Conservation (phyloP, 306 rosid species). For the Prinsepia uniflora region DNA sequence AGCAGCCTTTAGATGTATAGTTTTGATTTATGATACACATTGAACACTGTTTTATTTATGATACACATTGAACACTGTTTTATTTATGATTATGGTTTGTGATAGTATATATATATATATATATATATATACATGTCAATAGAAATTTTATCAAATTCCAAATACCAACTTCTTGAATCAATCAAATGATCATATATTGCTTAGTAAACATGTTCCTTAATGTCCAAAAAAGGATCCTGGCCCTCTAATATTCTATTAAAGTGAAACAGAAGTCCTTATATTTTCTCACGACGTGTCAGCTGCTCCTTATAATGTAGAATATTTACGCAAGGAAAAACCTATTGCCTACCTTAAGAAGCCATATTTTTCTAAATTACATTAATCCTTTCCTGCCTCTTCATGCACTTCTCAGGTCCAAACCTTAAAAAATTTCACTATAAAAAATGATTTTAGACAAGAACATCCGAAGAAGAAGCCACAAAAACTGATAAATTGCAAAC, state of each 20-base stretch:
- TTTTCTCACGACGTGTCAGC: background rate
- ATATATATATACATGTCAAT: too few species aligned
- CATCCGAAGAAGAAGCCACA: constrained; percentile 37
- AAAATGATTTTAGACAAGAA: constrained; percentile 30
- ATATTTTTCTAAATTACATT: constrained; percentile 12
- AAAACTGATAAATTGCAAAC: constrained; percentile 20
- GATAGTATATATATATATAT: background rate
- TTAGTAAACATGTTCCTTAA: constrained; percentile 14
- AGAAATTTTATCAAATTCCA: background rate
- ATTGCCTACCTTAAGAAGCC: constrained; percentile 29
- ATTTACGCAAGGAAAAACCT: constrained; percentile 17
- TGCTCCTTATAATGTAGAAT: background rate
- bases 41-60: background rate
- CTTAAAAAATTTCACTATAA: background rate
- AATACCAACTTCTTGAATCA: background rate
- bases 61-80: background rate
- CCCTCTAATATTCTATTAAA: background rate
- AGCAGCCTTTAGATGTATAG: constrained; percentile 50
- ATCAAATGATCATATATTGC: constrained; percentile 9
- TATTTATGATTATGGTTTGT: constrained; percentile 4
- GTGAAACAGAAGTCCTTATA: too few species aligned
- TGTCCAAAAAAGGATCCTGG: constrained; percentile 6
- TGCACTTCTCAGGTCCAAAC: constrained; percentile 28
- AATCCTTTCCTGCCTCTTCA: constrained; percentile 28
- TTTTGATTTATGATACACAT: background rate